Evolutionary conservation across 2,329 filamentous ascomycete species (phyloP).

Genomic region (Paramyrothecium roridum): DNA sequence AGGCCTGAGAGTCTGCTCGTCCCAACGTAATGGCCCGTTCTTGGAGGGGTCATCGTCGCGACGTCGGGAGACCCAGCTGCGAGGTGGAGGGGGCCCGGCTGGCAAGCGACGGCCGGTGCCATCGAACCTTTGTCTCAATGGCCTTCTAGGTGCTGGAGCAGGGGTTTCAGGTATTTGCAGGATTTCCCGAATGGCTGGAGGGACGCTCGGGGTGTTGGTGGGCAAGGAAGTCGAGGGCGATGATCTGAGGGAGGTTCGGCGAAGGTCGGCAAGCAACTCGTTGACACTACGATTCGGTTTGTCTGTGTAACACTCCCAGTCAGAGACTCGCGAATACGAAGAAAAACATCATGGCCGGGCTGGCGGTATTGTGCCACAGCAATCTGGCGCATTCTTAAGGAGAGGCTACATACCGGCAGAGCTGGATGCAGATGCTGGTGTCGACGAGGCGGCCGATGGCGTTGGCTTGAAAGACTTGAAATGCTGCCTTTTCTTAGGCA

Average conservation of each 20-base stretch:
- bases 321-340: slow-evolving; percentile 15
- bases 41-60: slow-evolving; percentile 13
- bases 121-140: slow-evolving; percentile 38
- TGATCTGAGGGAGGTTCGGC: slow-evolving; percentile 37
- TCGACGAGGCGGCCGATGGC: slow-evolving; percentile 46
- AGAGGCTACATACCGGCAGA: slow-evolving; percentile 18
- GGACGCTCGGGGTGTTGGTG: slow-evolving; percentile 48
- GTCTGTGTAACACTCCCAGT: slow-evolving; percentile 23
- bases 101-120: slow-evolving; percentile 48
- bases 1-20: slow-evolving; percentile 5
- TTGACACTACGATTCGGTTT: slow-evolving; percentile 47
- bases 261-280: slow-evolving; percentile 55
- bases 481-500: slow-evolving; percentile 63
- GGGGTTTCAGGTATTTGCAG: slow-evolving; percentile 58
- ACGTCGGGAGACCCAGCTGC: slow-evolving; percentile 46
- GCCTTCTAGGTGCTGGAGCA: slow-evolving; percentile 44
- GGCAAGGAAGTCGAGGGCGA: slow-evolving; percentile 22
- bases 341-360: too few species aligned
- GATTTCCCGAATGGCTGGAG: slow-evolving; percentile 55
- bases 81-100: slow-evolving; percentile 56
- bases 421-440: slow-evolving; percentile 19
- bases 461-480: slow-evolving; percentile 56
- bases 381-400: too few species aligned
- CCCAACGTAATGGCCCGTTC: slow-evolving; percentile 7
- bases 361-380: too few species aligned